Percentiles rank a stretch among this genome's conserved stretches.
Conservation (phyloP, 352 stramenopile species). For the Plasmopara muralis region DNA sequence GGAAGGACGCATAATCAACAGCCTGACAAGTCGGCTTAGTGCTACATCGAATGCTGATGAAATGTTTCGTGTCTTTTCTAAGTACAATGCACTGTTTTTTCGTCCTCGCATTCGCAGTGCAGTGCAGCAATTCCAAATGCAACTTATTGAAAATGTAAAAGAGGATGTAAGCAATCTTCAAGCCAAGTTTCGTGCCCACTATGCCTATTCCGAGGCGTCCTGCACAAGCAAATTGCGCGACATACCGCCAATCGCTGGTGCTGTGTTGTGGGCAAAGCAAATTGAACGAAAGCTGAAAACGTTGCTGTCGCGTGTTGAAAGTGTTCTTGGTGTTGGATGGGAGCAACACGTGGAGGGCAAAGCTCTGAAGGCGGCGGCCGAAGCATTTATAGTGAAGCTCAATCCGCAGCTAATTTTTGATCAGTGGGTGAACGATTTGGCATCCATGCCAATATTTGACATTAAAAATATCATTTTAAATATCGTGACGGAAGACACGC, state of each 20-base stretch:
- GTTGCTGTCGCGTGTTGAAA: slow-evolving; percentile 94
- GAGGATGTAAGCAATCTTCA: slow-evolving; percentile 95
- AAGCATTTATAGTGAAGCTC: slow-evolving; percentile 83
- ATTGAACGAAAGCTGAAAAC: slow-evolving; percentile 98
- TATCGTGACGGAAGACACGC: slow-evolving; percentile 78
- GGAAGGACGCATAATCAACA: slow-evolving; percentile 88
- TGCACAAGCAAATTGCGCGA: slow-evolving; percentile 93
- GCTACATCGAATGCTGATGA: slow-evolving; percentile 90
- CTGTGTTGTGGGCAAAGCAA: slow-evolving; percentile 99
- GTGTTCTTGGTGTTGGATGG: slow-evolving; percentile 96
- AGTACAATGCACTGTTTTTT: slow-evolving; percentile 98
- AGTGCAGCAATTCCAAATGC: slow-evolving; percentile 98
- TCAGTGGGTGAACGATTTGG: slow-evolving; percentile 91
- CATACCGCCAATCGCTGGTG: slow-evolving; percentile 95
- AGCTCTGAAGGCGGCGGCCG: slow-evolving; percentile 88
- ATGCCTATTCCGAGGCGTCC: slow-evolving; percentile 94
- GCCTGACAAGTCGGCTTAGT: slow-evolving; percentile 82
- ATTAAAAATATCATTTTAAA: slow-evolving; percentile 89
- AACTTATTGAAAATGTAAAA: slow-evolving; percentile 97
- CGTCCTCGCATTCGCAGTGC: slow-evolving; percentile 91
- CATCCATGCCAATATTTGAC: slow-evolving; percentile 86
- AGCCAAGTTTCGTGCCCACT: slow-evolving; percentile 91
- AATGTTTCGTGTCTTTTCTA: slow-evolving; percentile 96
- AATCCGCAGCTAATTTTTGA: slow-evolving; percentile 92
- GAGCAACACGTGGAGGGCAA: slow-evolving; percentile 96